Evolutionary conservation across 2,329 filamentous ascomycete genomes (phyloP), one percentile per base, ranked within the genome.

Genomic region (Chrysosporium queenslandicum): DNA sequence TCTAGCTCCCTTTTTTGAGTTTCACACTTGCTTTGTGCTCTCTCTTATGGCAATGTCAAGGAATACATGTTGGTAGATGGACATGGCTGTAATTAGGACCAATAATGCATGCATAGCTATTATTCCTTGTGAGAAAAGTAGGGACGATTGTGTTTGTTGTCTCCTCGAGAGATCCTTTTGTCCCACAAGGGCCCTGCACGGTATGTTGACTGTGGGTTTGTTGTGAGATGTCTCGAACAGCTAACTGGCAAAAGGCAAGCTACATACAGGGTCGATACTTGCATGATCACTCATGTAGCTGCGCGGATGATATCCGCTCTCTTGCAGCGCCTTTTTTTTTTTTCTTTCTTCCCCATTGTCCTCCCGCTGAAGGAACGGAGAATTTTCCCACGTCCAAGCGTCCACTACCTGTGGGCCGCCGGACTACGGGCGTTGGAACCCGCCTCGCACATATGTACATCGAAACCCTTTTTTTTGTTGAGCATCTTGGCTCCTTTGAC

Each of bases 31-130:
- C 9, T 40, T 21, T 16, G n/a, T n/a, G n/a, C n/a, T n/a, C 11
- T 23, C 20, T 21, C 12, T 40, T 23, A 1, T 20, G 18, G 18
- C 41, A 16, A 53, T 53, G 36, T 47, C 23, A 45, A 36, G 42
- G 39, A 29, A 43, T 37, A 51, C 27, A 51, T 49, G n/a, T 41
- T 36, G 43, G 30, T 20, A 27, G 20, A 50, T 48, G 27, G 36
- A 16, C 37, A 42, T 50, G 47, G 36, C 29, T 51, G 49, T 51
- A 43, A 37, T n/a, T 47, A 45, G 43, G n/a, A 51, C 27, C 29
- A 29, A 51, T 51, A 51, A 51, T 51, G 40, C 39, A 51, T 43
- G 39, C n/a, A 16, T 43, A 37, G 6, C 47, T 34, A 42, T 42
- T 42, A 32, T 41, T 2, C 23, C 12, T 3, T 2, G 14, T 9